Base-by-base conservation (phyloP, 371 early-diverging fungal genomes). In the Dichotomocladium elegans region DNA sequence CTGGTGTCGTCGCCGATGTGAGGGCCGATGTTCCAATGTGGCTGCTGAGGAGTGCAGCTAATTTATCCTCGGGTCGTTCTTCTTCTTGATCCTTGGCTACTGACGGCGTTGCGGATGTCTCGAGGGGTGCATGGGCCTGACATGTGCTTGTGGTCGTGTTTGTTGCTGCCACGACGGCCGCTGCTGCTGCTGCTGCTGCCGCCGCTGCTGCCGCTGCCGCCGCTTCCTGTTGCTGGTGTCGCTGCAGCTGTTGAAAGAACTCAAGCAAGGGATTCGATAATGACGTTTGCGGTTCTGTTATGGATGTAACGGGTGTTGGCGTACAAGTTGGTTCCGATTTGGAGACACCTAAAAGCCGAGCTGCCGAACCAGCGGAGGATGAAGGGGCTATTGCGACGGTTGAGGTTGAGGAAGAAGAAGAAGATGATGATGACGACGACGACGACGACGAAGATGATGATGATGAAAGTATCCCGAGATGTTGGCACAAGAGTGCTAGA, bases 401-500 rank as follows among this genome's bases (percentile, higher is more conserved):
- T 24, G 49, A 34, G 46, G 47, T 30, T 47, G 35, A 11, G 2
- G 35, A 35, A 5, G 35, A 35, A 35, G 35, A 12, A 12, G 37
- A 12, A 37, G 37, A 10, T 37, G 37, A 8, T 1, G 37, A 12
- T 14, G 37, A 37, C 1, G 37, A 37, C 7, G 37, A 37, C 7
- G 37, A 0, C 1, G 37, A 17, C 3, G 37, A 17, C 4, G 35
- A n/a, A 0, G 35, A 0, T 6, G 21, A 37, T 17, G 49, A 48
- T 35, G 31, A 35, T 48, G 49, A 33, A 11, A 52, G 53, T 12
- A 52, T 66, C 30, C 67, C 67, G n/a, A 70, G 48, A 42, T 69
- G 71, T 48, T 72, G 76, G 26, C 72, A 76, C 35, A 76, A 61
- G 28, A 79, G 55, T 12, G 73, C 67, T 17, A 78, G 45, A n/a